Evolutionary conservation across 768 basidiomycete species (phyloP).

Genomic region (Tricholoma flavovirens): DNA sequence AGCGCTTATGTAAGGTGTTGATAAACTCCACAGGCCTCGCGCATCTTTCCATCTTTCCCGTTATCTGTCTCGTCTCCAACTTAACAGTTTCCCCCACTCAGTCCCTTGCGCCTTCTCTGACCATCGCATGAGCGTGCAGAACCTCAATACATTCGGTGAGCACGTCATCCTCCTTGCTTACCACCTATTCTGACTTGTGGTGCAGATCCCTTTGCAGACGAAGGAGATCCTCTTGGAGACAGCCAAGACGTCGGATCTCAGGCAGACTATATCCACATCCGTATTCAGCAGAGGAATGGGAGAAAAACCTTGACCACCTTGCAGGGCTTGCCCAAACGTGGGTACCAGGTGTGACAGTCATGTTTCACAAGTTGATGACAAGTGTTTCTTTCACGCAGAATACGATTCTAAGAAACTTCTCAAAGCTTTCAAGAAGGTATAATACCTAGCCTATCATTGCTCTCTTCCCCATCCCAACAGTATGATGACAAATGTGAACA

Average conservation of each 20-base stretch:
- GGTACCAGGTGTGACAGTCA: conserved; percentile 19
- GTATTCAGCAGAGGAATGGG: conserved; percentile 99
- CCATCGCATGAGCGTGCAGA: conserved; percentile 94
- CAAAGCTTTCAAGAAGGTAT: conserved; percentile 98
- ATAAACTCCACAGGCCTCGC: conserved; percentile 19
- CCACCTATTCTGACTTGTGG: conserved; percentile 13
- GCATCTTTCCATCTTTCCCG: conserved; percentile 15
- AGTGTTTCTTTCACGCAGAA: conserved; percentile 40
- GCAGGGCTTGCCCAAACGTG: conserved; percentile 89
- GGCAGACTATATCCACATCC: conserved; percentile 86
- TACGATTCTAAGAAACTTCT: conserved; percentile 97
- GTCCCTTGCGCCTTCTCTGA: conserved; percentile 34
- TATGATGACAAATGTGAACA: conserved; percentile 23
- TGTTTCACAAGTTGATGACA: conserved; percentile 7
- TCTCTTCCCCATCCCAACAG: not conserved
- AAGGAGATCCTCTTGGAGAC: conserved; percentile 75
- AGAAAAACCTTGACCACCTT: conserved; percentile 97
- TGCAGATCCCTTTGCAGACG: conserved; percentile 94
- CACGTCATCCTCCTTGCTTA: conserved; percentile 11
- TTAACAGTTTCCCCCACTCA: conserved; percentile 27
- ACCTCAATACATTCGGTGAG: conserved; percentile 77
- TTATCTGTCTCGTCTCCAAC: conserved; percentile 17
- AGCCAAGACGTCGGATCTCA: conserved; percentile 75
- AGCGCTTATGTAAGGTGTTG: conserved; percentile 18
- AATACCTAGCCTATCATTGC: not conserved